A percentile compares a stretch with the other conserved stretches of the same genome.
Evolutionary conservation across 2,329 filamentous ascomycete genomes (phyloP).

Genomic region (Drechslerella coelobrocha): DNA sequence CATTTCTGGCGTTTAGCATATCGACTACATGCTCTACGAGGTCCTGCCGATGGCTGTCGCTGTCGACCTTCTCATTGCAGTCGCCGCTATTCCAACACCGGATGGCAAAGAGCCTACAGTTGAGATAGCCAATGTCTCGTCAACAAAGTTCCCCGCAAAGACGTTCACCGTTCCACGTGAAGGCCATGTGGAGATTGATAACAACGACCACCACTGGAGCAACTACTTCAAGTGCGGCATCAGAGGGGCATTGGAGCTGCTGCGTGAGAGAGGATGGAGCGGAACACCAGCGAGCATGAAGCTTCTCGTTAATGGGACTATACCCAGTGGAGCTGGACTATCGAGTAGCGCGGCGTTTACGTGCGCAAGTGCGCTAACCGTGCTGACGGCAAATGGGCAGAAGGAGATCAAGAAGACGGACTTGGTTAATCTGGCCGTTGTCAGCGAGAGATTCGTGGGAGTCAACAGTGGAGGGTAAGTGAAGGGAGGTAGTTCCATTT

Average conservation of each 20-base stretch:
- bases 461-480: conserved; percentile 92
- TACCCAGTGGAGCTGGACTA: conserved; percentile 88
- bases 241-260: conserved; percentile 77
- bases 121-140: conserved; percentile 79
- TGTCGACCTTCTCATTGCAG: conserved; percentile 86
- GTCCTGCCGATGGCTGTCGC: conserved; percentile 95
- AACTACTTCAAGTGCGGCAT: conserved; percentile 98
- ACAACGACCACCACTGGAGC: conserved; percentile 87
- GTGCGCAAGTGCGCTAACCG: conserved; percentile 84
- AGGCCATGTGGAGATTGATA: conserved; percentile 77
- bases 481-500: conserved; percentile 19
- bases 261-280: conserved; percentile 70
- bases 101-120: conserved; percentile 68
- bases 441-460: conserved; percentile 90
- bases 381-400: conserved; percentile 84
- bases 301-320: conserved; percentile 86
- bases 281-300: conserved; percentile 80
- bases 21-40: conserved; percentile 97
- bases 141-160: conserved; percentile 74
- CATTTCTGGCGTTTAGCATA: conserved; percentile 67
- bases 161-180: conserved; percentile 74
- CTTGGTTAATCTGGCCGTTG: conserved; percentile 88
- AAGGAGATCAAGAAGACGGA: conserved; percentile 84
- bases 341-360: conserved; percentile 95
- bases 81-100: conserved; percentile 61